Percentiles rank a stretch among this genome's conserved stretches.
These are phyloP conservation scores for Laetiporus sulphureus DNA, from an alignment of 1,284 basidiomycete species.

Conservation along the genomic window DNA sequence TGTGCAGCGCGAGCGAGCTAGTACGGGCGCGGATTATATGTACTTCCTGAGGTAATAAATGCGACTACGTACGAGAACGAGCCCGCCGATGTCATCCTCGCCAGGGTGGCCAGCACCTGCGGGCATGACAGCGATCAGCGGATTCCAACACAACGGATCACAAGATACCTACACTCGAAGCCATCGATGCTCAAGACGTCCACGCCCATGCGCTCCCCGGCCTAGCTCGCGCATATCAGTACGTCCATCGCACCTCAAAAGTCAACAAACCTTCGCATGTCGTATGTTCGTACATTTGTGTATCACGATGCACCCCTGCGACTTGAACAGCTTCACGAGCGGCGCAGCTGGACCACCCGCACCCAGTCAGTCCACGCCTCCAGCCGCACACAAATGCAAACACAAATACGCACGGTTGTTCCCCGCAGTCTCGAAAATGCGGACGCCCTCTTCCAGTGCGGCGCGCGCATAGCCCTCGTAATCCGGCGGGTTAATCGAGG, in stretches of 20 bases:
- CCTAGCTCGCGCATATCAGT: no score
- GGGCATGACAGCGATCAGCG: constrained; percentile 2
- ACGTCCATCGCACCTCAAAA: no score
- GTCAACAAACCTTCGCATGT: constrained; percentile 75
- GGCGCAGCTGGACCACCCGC: constrained; percentile 48
- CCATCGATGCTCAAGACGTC: constrained; percentile 87
- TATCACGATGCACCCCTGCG: constrained; percentile 70
- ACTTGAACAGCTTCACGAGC: constrained; percentile 79
- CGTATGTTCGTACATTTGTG: constrained; percentile 90
- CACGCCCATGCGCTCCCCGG: constrained; percentile 73
- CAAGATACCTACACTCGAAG: constrained; percentile 63
- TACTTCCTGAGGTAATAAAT: no score
- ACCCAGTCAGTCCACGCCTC: not conserved
- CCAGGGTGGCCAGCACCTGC: constrained; percentile 90
- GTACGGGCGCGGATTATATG: no score
- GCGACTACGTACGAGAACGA: constrained; percentile 64
- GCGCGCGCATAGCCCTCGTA: constrained; percentile 80
- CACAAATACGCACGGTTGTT: constrained; percentile 61
- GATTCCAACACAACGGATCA: constrained; percentile 1
- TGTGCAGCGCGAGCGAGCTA: constrained; percentile 85
- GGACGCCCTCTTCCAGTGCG: constrained; percentile 84
- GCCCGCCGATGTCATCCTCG: constrained; percentile 88
- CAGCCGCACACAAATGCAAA: no score
- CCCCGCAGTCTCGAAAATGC: constrained; percentile 91
- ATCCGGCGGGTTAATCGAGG: constrained; percentile 87